A percentile compares a stretch with the other conserved stretches of the same genome.
These are phyloP conservation scores for Pythium aristosporum DNA, from an alignment of 352 stramenopile species.

Conservation along the genomic window DNA sequence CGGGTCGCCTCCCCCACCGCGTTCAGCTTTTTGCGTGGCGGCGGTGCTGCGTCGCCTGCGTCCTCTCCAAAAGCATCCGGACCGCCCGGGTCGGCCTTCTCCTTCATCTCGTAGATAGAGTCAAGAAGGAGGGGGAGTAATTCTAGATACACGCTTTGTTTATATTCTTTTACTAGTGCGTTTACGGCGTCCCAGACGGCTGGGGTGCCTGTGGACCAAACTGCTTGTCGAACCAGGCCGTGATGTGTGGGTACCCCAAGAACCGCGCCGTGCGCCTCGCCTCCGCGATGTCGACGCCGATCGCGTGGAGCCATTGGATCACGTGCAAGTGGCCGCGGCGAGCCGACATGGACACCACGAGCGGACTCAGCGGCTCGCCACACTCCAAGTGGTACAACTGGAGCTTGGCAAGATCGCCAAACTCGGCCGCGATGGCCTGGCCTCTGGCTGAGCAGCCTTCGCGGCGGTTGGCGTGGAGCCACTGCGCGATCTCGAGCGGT, in stretches of 20 bases:
- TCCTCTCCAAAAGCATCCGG: slow-evolving; percentile 18
- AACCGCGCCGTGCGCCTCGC: slow-evolving; percentile 19
- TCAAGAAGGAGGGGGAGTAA: not conserved
- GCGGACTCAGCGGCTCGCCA: slow-evolving; percentile 20
- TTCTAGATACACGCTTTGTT: slow-evolving; percentile 12
- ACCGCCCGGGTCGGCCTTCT: slow-evolving; percentile 24
- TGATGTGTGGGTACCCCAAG: slow-evolving; percentile 24
- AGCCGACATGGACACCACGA: slow-evolving; percentile 19
- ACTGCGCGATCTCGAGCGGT: slow-evolving; percentile 29
- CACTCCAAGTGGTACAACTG: slow-evolving; percentile 31
- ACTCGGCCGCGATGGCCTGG: slow-evolving; percentile 20
- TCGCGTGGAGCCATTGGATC: slow-evolving; percentile 34
- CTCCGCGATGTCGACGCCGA: slow-evolving; percentile 27
- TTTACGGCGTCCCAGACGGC: not conserved
- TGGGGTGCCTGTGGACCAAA: slow-evolving; percentile 5
- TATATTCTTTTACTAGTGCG: not conserved
- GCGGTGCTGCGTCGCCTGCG: slow-evolving; percentile 28
- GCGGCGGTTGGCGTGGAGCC: slow-evolving; percentile 25
- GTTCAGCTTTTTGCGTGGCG: slow-evolving; percentile 51
- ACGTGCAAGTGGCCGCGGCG: slow-evolving; percentile 30
- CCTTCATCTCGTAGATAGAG: slow-evolving; percentile 27
- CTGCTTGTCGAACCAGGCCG: slow-evolving; percentile 22
- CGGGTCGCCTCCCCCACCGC: slow-evolving; percentile 50
- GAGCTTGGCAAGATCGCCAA: slow-evolving; percentile 29
- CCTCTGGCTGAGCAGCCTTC: slow-evolving; percentile 26